Percentiles rank a stretch among this genome's conserved stretches.
Evolutionary conservation across 1,139 yeast species (phyloP).

Genomic region (Candida glucosophila): DNA sequence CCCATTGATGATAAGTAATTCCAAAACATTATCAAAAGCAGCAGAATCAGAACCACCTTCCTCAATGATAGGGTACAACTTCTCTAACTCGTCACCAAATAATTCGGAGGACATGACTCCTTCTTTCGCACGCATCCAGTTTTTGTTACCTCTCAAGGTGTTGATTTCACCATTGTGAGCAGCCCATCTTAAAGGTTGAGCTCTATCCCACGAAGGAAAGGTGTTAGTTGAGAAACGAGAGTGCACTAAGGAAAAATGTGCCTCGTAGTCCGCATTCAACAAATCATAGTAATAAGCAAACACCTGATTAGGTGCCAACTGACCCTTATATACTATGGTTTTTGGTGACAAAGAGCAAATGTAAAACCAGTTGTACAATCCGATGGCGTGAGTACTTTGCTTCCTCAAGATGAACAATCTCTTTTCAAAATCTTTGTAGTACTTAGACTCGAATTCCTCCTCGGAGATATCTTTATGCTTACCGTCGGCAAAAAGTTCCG

Average conservation of each 20-base stretch:
- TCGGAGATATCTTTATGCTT: slow-evolving; percentile 28
- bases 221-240: slow-evolving; percentile 97
- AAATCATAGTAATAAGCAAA: slow-evolving; percentile 91
- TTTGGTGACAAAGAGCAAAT: slow-evolving; percentile 86
- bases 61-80: slow-evolving; percentile 88
- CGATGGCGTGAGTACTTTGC: slow-evolving; percentile 84
- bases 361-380: slow-evolving; percentile 95
- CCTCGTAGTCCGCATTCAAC: slow-evolving; percentile 85
- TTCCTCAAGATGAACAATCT: slow-evolving; percentile 81
- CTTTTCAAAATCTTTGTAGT: slow-evolving; percentile 67
- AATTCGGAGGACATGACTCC: slow-evolving; percentile 86
- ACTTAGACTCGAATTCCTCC: slow-evolving; percentile 48
- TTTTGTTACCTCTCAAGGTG: slow-evolving; percentile 93
- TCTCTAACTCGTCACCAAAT: slow-evolving; percentile 88
- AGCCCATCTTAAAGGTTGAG: slow-evolving; percentile 95
- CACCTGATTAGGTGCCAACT: slow-evolving; percentile 92
- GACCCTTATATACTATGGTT: slow-evolving; percentile 95
- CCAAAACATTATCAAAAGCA: slow-evolving; percentile 92
- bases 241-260: slow-evolving; percentile 93
- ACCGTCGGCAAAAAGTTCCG: slow-evolving; percentile 41
- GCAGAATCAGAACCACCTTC: slow-evolving; percentile 99
- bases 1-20: slow-evolving; percentile 84
- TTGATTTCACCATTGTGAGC: slow-evolving; percentile 99
- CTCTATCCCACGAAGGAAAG: slow-evolving; percentile 99
- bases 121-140: slow-evolving; percentile 99